Evolutionary conservation across 805 yeast species (phyloP).

Genomic region (Saturnispora mendoncae): DNA sequence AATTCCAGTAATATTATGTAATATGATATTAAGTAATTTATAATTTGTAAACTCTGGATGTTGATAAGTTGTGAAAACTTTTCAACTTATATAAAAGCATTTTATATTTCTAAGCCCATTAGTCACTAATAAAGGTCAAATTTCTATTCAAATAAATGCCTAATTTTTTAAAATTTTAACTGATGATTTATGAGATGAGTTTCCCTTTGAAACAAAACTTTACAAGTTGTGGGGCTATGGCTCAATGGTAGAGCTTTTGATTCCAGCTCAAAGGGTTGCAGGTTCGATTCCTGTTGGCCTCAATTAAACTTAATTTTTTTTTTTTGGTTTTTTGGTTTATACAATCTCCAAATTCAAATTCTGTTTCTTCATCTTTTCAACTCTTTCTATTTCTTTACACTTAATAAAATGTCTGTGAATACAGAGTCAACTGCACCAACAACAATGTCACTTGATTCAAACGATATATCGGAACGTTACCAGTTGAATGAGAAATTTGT

Average conservation of each 20-base stretch:
- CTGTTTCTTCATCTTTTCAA: background rate
- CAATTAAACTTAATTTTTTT: constrained; percentile 7
- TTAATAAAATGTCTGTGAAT: background rate
- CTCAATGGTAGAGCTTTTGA: constrained; percentile 77
- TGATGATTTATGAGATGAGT: no score
- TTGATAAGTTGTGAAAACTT: no score
- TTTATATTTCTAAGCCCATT: no score
- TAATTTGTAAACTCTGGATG: no score
- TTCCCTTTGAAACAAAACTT: no score
- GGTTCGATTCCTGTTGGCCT: constrained; percentile 22
- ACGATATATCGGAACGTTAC: constrained; percentile 29
- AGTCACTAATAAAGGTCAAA: no score
- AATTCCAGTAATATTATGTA: no score
- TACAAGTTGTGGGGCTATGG: constrained; percentile 46
- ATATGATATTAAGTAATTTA: no score
- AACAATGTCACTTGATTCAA: background rate
- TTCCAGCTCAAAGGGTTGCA: constrained; percentile 39
- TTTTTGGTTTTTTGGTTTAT: background rate
- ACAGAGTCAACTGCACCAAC: background rate
- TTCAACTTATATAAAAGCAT: no score
- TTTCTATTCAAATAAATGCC: no score
- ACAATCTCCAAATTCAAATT: background rate
- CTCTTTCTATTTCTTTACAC: background rate
- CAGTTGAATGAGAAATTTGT: constrained; percentile 52
- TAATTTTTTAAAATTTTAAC: no score